Evolutionary conservation across 768 basidiomycete species (phyloP).

Genomic region (Melanogaster broomeanus): DNA sequence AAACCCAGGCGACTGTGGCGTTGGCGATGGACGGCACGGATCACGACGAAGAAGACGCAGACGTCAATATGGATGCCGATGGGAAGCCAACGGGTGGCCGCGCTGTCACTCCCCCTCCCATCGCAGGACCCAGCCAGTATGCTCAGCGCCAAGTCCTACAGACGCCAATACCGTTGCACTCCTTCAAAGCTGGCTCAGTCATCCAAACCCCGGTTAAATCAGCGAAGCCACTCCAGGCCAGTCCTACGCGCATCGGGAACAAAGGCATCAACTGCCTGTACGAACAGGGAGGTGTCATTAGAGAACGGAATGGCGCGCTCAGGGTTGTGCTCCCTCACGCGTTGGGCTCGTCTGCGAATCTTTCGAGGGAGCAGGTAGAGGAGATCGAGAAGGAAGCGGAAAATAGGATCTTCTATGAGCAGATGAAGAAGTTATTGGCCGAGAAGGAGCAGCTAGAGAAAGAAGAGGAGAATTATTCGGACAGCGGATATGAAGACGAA

Average conservation of each 20-base stretch:
- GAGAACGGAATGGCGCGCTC: conserved; percentile 10
- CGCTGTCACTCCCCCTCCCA: conserved; percentile 9
- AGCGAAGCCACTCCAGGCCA: conserved; percentile 25
- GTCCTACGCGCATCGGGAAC: conserved; percentile 31
- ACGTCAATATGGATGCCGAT: conserved; percentile 12
- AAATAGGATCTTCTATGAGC: conserved; percentile 3
- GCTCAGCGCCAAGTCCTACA: conserved; percentile 9
- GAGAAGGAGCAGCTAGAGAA: conserved; percentile 4
- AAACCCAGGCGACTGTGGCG: conserved; percentile 8
- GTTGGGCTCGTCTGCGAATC: conserved; percentile 20
- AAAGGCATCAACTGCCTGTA: conserved; percentile 25
- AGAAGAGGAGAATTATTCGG: conserved; percentile 2
- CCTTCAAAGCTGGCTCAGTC: conserved; percentile 33
- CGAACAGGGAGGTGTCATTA: conserved; percentile 10
- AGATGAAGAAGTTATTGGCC: conserved; percentile 16
- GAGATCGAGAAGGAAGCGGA: conserved; percentile 14
- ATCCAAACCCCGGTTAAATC: conserved; percentile 31
- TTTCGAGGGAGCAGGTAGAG: conserved; percentile 28
- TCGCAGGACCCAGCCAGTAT: background rate
- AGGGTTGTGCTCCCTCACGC: conserved; percentile 25
- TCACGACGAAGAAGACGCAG: conserved; percentile 8
- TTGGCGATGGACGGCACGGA: too few species aligned
- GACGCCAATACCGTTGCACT: conserved; percentile 18
- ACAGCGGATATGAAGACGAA: conserved; percentile 20
- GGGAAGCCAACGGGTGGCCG: conserved; percentile 16